Percentiles rank a stretch among this genome's conserved stretches.
phyloP scores from a whole-genome alignment of 106 monocot genomes.

The Allium fistulosum region DNA sequence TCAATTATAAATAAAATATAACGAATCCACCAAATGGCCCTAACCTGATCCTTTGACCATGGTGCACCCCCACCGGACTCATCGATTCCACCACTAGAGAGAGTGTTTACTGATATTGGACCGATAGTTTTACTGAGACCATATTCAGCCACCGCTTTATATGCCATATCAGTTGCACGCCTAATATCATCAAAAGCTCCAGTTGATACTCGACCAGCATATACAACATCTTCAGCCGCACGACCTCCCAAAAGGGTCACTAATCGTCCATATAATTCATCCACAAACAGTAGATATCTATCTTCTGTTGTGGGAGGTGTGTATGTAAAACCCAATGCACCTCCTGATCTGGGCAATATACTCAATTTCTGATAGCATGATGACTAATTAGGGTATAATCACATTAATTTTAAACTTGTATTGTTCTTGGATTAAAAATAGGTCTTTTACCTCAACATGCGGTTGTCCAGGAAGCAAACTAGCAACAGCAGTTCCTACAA shows the following conservation, averaged over 20 bases:
- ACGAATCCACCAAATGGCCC: too few species aligned
- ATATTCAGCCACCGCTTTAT: slow-evolving; percentile 98
- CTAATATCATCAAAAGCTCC: slow-evolving; percentile 97
- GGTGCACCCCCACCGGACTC: slow-evolving; percentile 69
- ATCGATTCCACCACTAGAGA: slow-evolving; percentile 91
- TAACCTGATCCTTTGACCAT: slow-evolving; percentile 93
- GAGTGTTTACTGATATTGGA: slow-evolving; percentile 73
- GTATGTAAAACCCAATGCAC: slow-evolving; percentile 96
- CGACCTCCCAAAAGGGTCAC: slow-evolving; percentile 96
- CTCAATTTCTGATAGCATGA: slow-evolving; percentile 74
- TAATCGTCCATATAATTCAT: slow-evolving; percentile 84
- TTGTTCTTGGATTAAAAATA: not conserved
- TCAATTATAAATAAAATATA: not conserved
- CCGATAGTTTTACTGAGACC: slow-evolving; percentile 75
- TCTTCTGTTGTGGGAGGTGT: slow-evolving; percentile 92
- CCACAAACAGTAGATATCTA: slow-evolving; percentile 86
- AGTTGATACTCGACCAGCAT: slow-evolving; percentile 95
- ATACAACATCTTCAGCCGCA: slow-evolving; percentile 90
- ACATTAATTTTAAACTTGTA: not conserved
- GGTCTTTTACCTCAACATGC: slow-evolving; percentile 66
- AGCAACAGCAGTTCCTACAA: slow-evolving; percentile 95
- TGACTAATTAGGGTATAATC: not conserved
- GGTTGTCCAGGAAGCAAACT: slow-evolving; percentile 82
- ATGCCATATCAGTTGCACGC: slow-evolving; percentile 96
- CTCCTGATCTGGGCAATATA: slow-evolving; percentile 93